Evolutionary conservation across 768 basidiomycete species (phyloP).

Genomic region (Boletus sp.): DNA sequence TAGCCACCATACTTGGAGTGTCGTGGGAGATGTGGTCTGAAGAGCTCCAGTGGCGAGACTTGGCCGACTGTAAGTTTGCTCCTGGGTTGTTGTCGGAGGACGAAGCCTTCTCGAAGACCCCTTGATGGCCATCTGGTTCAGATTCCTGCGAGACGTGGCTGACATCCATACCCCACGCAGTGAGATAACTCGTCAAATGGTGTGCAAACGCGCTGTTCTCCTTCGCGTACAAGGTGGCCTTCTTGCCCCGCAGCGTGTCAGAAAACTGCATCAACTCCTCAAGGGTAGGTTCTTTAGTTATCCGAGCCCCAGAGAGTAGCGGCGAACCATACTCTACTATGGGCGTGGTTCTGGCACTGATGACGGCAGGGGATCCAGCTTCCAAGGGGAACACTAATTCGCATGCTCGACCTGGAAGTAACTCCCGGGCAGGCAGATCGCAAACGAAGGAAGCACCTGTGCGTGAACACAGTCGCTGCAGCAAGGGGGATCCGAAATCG

Average conservation of each 20-base stretch:
- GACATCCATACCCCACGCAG: constrained; percentile 94
- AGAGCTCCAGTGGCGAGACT: constrained; percentile 22
- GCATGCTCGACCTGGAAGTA: constrained; percentile 52
- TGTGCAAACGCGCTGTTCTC: constrained; percentile 88
- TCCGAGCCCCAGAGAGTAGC: constrained; percentile 47
- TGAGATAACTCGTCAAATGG: constrained; percentile 89
- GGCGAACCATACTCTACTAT: constrained; percentile 48
- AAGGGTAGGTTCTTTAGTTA: constrained; percentile 72
- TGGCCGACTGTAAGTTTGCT: constrained; percentile 10
- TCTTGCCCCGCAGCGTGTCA: constrained; percentile 79
- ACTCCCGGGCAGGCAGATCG: constrained; percentile 43
- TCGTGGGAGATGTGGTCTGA: constrained; percentile 23
- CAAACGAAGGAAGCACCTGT: constrained; percentile 46
- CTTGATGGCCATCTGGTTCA: constrained; percentile 42
- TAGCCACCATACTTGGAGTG: constrained; percentile 14
- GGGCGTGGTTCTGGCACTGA: constrained; percentile 39
- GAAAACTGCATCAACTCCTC: constrained; percentile 78
- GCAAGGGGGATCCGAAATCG: constrained; percentile 49
- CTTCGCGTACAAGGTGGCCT: constrained; percentile 80
- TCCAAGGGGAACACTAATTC: constrained; percentile 66
- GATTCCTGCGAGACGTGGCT: constrained; percentile 69
- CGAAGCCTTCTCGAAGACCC: constrained; percentile 13
- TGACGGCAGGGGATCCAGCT: constrained; percentile 49
- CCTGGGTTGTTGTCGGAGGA: constrained; percentile 7
- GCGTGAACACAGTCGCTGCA: constrained; percentile 60